Percentiles rank a stretch among this genome's conserved stretches.
phyloP scores from a whole-genome alignment of 371 early-diverging fungal genomes.

The Zopfochytrium polystomum region DNA sequence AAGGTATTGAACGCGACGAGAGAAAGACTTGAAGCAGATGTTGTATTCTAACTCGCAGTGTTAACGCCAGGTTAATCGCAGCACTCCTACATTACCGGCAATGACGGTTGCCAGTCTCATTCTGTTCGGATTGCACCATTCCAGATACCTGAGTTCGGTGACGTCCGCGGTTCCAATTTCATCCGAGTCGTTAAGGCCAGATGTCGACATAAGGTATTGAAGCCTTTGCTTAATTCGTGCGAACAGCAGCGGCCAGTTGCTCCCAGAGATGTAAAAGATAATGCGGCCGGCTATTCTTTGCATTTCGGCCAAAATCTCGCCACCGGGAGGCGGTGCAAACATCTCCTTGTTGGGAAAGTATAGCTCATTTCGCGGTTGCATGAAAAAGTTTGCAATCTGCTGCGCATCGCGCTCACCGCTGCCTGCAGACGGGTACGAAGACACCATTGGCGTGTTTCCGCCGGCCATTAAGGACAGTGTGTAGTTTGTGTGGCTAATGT shows the following conservation, averaged over 20 bases:
- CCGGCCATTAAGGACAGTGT: constrained; percentile 11
- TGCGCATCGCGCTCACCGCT: no score
- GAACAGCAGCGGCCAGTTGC: constrained; percentile 77
- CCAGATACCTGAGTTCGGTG: constrained; percentile 71
- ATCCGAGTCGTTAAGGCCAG: no score
- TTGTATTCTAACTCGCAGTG: constrained; percentile 55
- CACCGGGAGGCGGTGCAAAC: constrained; percentile 5
- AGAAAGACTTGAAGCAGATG: constrained; percentile 59
- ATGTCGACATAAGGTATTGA: constrained; percentile 18
- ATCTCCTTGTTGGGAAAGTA: constrained; percentile 10
- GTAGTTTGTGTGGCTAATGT: constrained; percentile 45
- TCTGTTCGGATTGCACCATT: constrained; percentile 73
- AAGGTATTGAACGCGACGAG: constrained; percentile 65
- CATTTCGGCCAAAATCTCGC: constrained; percentile 34
- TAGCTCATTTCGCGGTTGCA: not conserved
- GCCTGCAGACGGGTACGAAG: not conserved
- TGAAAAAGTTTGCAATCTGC: constrained; percentile 19
- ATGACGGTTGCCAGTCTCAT: constrained; percentile 64
- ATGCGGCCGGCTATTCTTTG: constrained; percentile 62
- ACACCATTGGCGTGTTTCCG: no score
- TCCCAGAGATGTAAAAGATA: constrained; percentile 72
- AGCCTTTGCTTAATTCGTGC: constrained; percentile 55
- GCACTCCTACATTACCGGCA: constrained; percentile 45
- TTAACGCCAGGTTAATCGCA: constrained; percentile 5
- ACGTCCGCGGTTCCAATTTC: constrained; percentile 71